Percentiles rank a stretch among this genome's conserved stretches.
These are phyloP conservation scores for Solanum ahanhuiri DNA, from an alignment of 257 asterid species.

Conservation along the genomic window DNA sequence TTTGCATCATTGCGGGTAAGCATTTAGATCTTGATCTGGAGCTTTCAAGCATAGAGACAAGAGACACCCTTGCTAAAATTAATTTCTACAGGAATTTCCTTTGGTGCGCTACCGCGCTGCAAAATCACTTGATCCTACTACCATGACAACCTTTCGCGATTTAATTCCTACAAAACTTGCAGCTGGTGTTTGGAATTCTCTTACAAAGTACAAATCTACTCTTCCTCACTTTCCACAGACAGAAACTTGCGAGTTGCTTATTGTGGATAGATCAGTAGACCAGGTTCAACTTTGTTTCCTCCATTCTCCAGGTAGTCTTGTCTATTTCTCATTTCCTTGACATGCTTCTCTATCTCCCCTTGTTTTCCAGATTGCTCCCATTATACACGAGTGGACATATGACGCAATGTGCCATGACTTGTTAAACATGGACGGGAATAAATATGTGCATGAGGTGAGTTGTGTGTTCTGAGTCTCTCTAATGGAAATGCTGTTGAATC, in stretches of 20 bases:
- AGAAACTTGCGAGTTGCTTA: slow-evolving; percentile 96
- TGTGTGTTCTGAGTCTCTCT: slow-evolving; percentile 2
- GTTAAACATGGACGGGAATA: slow-evolving; percentile 92
- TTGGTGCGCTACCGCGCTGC: slow-evolving; percentile 87
- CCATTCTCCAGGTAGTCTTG: neutral
- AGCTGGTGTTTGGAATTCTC: slow-evolving; percentile 89
- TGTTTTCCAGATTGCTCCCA: slow-evolving; percentile 69
- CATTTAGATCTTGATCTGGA: slow-evolving; percentile 2
- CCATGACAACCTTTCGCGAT: slow-evolving; percentile 93
- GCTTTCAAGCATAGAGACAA: neutral
- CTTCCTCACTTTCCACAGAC: slow-evolving; percentile 77
- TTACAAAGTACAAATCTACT: slow-evolving; percentile 72
- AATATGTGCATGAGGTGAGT: slow-evolving; percentile 86
- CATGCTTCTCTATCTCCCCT: neutral
- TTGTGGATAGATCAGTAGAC: slow-evolving; percentile 91
- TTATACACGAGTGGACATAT: slow-evolving; percentile 99
- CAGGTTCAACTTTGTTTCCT: slow-evolving; percentile 43
- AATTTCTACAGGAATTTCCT: slow-evolving; percentile 83
- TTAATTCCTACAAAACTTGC: slow-evolving; percentile 96
- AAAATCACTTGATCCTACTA: slow-evolving; percentile 82
- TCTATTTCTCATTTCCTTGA: neutral
- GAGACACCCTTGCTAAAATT: slow-evolving; percentile 1
- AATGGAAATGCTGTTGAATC: slow-evolving; percentile 5
- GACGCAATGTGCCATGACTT: slow-evolving; percentile 99
- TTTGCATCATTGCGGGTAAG: slow-evolving; percentile 91